Base-by-base conservation (phyloP, 805 yeast species). In the Candida quercuum region DNA sequence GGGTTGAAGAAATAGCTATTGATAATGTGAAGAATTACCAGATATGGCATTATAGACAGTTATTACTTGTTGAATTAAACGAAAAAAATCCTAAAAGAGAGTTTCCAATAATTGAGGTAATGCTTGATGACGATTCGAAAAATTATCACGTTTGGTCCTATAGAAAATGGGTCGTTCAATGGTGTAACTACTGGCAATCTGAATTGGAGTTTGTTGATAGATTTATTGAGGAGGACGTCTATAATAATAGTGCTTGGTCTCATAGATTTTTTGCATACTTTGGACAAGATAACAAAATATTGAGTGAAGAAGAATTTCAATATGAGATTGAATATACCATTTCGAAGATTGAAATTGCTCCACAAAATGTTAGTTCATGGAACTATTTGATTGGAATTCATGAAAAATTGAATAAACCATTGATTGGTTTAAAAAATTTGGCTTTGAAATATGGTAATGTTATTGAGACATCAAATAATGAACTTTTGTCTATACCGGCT, bases 61-160 rank as follows among this genome's bases (percentile, higher is more conserved):
- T 78, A 24, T 55, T 91, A 8, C 61, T 83, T 38, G 68, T 68
- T 29, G 16, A 38, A 28, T 56, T 59, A 1, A 51, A 42, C 4
- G 39, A 39, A n/a, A 70, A 69, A 48, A 49, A 65, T 31, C 60
- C 71, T 2, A 64, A 60, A 29, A 63, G 79, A 26, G 98, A 93
- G 54, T 67, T 69, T 36, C 81, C 85, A 3, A 69, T 87, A 17
- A 64, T 84, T 29, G 71, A 71, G 28, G 61, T 71, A 33, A 83
- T 91, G 83, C 60, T 93, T 5, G 75, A 72, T 11, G 82, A 78
- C 34, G 99, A 93, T 54, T 57, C 81, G 5, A 93, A 93, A 55
- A 93, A 93, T 63, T 94, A 93, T 59, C 99, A 93, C 52, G 96
- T 89, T 6, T 93, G 99, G 98, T 76, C 96, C 1, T 86, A 88